Percentiles rank a stretch among this genome's conserved stretches.
These are phyloP conservation scores for Piper longum DNA, from an alignment of 164 flowering plant species.

Conservation along the genomic window DNA sequence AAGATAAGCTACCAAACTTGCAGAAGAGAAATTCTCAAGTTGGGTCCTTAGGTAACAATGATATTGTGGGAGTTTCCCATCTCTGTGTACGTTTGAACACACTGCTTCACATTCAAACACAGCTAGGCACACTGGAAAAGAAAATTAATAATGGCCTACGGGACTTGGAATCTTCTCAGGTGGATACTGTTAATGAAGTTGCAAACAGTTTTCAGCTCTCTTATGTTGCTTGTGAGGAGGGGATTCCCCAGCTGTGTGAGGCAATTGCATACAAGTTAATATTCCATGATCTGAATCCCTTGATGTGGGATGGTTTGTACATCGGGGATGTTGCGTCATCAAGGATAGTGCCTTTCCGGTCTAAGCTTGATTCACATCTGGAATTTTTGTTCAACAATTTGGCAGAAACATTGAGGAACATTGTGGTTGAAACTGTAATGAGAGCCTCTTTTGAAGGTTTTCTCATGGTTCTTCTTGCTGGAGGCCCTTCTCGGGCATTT, in stretches of 20 bases:
- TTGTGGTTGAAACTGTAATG: slow-evolving; percentile 63
- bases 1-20: slow-evolving; percentile 38
- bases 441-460: slow-evolving; percentile 85
- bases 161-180: slow-evolving; percentile 29
- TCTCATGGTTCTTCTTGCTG: slow-evolving; percentile 69
- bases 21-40: slow-evolving; percentile 53
- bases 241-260: slow-evolving; percentile 62
- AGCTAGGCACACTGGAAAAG: slow-evolving; percentile 46
- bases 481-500: slow-evolving; percentile 70
- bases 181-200: slow-evolving; percentile 21
- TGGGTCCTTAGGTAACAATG: slow-evolving; percentile 32
- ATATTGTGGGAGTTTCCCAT: slow-evolving; percentile 39
- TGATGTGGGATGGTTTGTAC: slow-evolving; percentile 67
- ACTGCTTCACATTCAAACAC: slow-evolving; percentile 46
- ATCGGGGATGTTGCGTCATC: slow-evolving; percentile 47
- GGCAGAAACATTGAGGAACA: slow-evolving; percentile 52
- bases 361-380: slow-evolving; percentile 53
- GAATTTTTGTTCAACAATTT: slow-evolving; percentile 44
- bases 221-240: slow-evolving; percentile 51
- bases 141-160: slow-evolving; percentile 26
- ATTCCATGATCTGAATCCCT: slow-evolving; percentile 55
- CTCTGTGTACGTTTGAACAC: slow-evolving; percentile 80
- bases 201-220: slow-evolving; percentile 53
- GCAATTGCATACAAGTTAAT: slow-evolving; percentile 60
- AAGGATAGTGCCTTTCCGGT: slow-evolving; percentile 61